These are phyloP conservation scores for Capsella bursapastoris DNA, from an alignment of 345 rosid species.

Conservation along the genomic window DNA sequence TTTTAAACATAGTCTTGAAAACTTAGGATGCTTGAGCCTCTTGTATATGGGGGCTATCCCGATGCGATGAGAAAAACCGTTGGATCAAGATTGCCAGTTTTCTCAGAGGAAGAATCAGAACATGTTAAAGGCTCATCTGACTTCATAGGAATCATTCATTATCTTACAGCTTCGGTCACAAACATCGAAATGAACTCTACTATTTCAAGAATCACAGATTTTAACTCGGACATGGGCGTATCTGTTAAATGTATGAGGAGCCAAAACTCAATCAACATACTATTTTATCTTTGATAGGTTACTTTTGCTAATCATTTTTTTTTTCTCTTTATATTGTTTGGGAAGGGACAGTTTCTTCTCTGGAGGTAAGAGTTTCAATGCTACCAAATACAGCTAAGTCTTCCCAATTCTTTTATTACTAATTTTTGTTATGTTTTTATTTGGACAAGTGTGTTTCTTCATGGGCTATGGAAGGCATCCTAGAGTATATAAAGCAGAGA, in stretches of 20 bases:
- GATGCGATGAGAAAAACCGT: not conserved
- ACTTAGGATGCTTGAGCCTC: not conserved
- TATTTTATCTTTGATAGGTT: too few species aligned
- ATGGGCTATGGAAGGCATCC: not conserved
- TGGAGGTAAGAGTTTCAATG: not conserved
- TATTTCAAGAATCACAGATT: not conserved
- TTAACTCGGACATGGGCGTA: not conserved
- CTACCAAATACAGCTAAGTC: not conserved
- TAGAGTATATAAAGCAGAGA: not conserved
- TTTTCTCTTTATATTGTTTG: not conserved
- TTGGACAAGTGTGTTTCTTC: not conserved
- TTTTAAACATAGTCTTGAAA: not conserved
- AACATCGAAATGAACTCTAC: not conserved
- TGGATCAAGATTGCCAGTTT: not conserved
- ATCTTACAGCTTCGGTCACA: not conserved
- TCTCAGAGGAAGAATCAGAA: not conserved
- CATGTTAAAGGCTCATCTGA: not conserved
- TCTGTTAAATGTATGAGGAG: not conserved
- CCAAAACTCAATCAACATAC: not conserved
- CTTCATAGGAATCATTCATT: not conserved
- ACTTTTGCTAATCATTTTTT: not conserved
- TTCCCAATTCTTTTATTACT: not conserved
- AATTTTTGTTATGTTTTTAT: not conserved
- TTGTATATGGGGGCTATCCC: not conserved
- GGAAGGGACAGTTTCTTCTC: not conserved